These are phyloP conservation scores for Suhomyces wounanorum DNA, from an alignment of 1,139 yeast genomes.

Conservation along the genomic window DNA sequence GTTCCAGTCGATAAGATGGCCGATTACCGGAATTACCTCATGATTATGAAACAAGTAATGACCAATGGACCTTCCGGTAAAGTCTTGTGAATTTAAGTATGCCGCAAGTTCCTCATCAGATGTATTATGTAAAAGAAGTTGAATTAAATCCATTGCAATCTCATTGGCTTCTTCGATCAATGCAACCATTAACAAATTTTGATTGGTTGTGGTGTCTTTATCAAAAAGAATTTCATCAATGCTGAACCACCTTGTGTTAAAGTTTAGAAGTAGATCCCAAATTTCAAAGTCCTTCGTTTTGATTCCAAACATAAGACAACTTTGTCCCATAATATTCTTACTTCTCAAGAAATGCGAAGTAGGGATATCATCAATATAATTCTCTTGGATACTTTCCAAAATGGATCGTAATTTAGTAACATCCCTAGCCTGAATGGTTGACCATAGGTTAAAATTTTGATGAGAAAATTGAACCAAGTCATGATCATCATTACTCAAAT, in stretches of 20 bases:
- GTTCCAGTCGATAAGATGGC: conserved; percentile 68
- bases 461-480: conserved; percentile 47
- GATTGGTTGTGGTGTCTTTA: conserved; percentile 47
- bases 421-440: conserved; percentile 45
- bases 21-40: conserved; percentile 54
- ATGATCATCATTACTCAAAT: conserved; percentile 44
- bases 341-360: conserved; percentile 48
- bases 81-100: conserved; percentile 57
- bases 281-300: conserved; percentile 43
- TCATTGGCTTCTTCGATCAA: conserved; percentile 55
- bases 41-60: conserved; percentile 71
- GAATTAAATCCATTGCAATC: conserved; percentile 50
- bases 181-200: conserved; percentile 62
- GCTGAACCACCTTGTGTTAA: conserved; percentile 50
- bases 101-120: conserved; percentile 47
- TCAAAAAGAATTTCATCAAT: conserved; percentile 71
- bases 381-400: conserved; percentile 22
- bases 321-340: conserved; percentile 65
- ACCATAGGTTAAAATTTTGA: conserved; percentile 57
- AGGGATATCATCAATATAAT: conserved; percentile 25
- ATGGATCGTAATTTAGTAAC: conserved; percentile 20
- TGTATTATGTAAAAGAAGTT: conserved; percentile 42
- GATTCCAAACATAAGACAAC: conserved; percentile 59
- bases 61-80: conserved; percentile 60
- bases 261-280: conserved; percentile 49